Conservation (phyloP, 371 early-diverging fungal genomes). For the Mucor racemosus region DNA sequence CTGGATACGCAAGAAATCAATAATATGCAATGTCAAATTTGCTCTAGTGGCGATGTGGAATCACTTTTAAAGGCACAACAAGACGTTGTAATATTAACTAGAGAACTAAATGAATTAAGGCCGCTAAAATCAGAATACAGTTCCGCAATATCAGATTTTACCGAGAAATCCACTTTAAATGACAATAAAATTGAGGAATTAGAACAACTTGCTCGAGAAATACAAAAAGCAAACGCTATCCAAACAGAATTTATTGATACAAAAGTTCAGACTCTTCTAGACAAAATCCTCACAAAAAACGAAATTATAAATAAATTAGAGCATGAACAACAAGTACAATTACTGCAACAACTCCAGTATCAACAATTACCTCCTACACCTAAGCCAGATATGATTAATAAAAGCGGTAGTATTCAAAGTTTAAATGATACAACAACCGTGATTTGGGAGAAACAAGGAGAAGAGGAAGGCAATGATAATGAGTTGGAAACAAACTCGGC, state of each 20-base stretch:
- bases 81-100: not conserved
- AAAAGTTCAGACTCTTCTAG: constrained; percentile 20
- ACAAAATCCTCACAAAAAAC: constrained; percentile 14
- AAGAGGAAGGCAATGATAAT: not conserved
- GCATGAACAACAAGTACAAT: constrained; percentile 5
- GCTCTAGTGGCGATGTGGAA: not conserved
- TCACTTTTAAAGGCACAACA: not conserved
- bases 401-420: not conserved
- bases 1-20: not conserved
- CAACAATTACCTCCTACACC: not conserved
- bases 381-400: not conserved
- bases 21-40: not conserved
- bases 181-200: constrained; percentile 12
- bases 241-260: constrained; percentile 27
- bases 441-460: not conserved
- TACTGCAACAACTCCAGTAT: not conserved
- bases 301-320: constrained; percentile 17
- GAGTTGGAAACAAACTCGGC: constrained; percentile 7
- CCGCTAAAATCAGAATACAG: constrained; percentile 9
- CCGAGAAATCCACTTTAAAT: not conserved
- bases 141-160: not conserved
- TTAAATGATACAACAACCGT: not conserved
- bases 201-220: constrained; percentile 1
- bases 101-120: constrained; percentile 5
- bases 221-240: constrained; percentile 18